Evolutionary conservation across 352 stramenopile species (phyloP).

Genomic region (Pythium apleroticum): DNA sequence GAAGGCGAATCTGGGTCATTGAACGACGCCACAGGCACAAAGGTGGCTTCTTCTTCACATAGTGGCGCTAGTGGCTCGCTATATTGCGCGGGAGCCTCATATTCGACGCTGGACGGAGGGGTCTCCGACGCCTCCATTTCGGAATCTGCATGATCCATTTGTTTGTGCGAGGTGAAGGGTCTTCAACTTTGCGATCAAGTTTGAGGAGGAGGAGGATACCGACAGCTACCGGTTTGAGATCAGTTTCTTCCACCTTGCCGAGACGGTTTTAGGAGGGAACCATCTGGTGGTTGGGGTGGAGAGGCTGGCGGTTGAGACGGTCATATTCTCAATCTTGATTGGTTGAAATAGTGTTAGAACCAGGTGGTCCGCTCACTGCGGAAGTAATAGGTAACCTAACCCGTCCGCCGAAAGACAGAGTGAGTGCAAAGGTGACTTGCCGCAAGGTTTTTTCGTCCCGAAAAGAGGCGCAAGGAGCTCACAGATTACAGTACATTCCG

Average conservation of each 20-base stretch:
- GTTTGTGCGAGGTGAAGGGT: not conserved
- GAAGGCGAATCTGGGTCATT: not conserved
- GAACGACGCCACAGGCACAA: not conserved
- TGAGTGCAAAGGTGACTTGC: not conserved
- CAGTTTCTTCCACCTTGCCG: not conserved
- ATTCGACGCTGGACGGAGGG: not conserved
- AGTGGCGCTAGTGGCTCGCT: not conserved
- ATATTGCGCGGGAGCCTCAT: not conserved
- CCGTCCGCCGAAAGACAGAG: not conserved
- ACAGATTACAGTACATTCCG: too few species aligned
- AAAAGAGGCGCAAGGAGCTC: not conserved
- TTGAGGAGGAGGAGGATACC: not conserved
- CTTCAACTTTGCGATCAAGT: constrained; percentile 9
- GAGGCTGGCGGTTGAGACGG: not conserved
- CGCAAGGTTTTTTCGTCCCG: not conserved
- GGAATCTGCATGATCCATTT: constrained; percentile 1
- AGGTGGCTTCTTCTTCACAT: not conserved
- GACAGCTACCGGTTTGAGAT: not conserved
- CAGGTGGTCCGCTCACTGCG: not conserved
- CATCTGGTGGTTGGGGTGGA: constrained; percentile 7
- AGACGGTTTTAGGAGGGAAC: constrained; percentile 3
- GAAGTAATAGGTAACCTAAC: not conserved
- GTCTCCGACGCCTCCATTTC: not conserved
- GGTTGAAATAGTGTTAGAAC: not conserved
- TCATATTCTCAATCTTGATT: not conserved